Percentiles rank a stretch among this genome's conserved stretches.
These are phyloP conservation scores for Ilyonectria mors-panacis DNA, from an alignment of 2,329 filamentous ascomycete genomes.

Conservation along the genomic window DNA sequence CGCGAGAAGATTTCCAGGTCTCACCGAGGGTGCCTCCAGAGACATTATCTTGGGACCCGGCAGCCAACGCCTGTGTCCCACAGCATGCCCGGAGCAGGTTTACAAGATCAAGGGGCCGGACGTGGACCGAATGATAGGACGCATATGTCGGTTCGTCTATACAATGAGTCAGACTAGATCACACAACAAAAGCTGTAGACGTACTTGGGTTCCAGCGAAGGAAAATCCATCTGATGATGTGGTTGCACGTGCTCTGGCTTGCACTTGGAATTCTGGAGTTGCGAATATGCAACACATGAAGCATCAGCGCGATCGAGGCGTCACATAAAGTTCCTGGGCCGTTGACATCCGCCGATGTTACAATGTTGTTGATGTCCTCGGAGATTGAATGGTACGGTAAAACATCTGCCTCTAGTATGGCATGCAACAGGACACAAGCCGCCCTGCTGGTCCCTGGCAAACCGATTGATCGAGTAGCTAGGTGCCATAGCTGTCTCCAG, in stretches of 20 bases:
- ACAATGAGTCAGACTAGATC: slow-evolving; percentile 16
- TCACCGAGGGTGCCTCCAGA: slow-evolving; percentile 66
- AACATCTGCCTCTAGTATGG: slow-evolving; percentile 76
- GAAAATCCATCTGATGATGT: slow-evolving; percentile 86
- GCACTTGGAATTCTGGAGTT: slow-evolving; percentile 78
- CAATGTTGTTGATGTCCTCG: slow-evolving; percentile 79
- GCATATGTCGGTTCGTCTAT: slow-evolving; percentile 77
- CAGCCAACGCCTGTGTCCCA: slow-evolving; percentile 60
- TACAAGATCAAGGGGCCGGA: slow-evolving; percentile 75
- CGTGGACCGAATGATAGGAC: slow-evolving; percentile 74
- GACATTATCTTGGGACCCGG: slow-evolving; percentile 51
- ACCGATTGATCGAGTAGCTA: slow-evolving; percentile 79
- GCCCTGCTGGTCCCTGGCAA: slow-evolving; percentile 81
- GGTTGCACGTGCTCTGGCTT: slow-evolving; percentile 76
- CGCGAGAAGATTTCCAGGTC: slow-evolving; percentile 61
- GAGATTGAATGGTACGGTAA: slow-evolving; percentile 77
- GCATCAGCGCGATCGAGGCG: slow-evolving; percentile 81
- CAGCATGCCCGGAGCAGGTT: slow-evolving; percentile 80
- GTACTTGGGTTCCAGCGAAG: slow-evolving; percentile 86
- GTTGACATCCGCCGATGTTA: slow-evolving; percentile 84
- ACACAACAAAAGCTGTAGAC: slow-evolving; percentile 39
- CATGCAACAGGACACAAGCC: slow-evolving; percentile 80
- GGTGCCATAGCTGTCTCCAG: slow-evolving; percentile 85
- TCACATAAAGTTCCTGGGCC: slow-evolving; percentile 87
- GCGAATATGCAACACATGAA: slow-evolving; percentile 75